Evolutionary conservation across 768 basidiomycete species (phyloP), one percentile per base, ranked within the genome.

Genomic region (Macrolepiota fuliginosa): DNA sequence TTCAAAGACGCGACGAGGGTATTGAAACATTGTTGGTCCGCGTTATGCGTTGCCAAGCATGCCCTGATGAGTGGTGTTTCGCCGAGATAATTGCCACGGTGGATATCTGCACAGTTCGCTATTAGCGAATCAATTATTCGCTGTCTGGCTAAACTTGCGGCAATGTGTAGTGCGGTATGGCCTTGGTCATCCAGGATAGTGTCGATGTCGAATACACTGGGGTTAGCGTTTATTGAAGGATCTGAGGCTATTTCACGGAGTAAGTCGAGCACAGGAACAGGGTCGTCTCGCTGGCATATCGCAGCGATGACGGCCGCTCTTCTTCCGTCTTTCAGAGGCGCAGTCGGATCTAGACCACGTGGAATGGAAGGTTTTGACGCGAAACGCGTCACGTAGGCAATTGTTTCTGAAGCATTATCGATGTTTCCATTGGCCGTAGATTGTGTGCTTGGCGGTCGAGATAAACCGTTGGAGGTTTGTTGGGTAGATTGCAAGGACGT

Each of bases 61-160:
- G 96, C 91, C 42, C 96, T 90, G 29, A 97, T 92, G 32, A 99
- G 84, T 1, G 97, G 89, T 0, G 96, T 98, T 73, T 99, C 97
- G 50, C 97, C 96, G 4, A 90, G 84, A 70, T 89, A 89, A 74
- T 98, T 98, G 1, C 97, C 97, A 7, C 94, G 85, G 67, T 94
- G 85, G 15, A 94, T 79, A 71, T 98, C 96, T 1, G 96, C 94
- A 32, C 95, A 94, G 50, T 81, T 78, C 1, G 76, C 75, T 61
- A 98, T 81, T 37, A 99, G 82, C 10, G 86, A 84, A 25, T 85
- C 83, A 17, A 92, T 83, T 36, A 83, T 85, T 25, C 81, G 77
- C 53, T 85, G 81, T 22, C 92, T 83, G 0, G 88, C 92, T 54
- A 98, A 80, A 47, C 94, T 92, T 5, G 94, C 88, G 1, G 97